phyloP scores from a whole-genome alignment of 2,329 filamentous ascomycete species.

The Penicillium sp. region DNA sequence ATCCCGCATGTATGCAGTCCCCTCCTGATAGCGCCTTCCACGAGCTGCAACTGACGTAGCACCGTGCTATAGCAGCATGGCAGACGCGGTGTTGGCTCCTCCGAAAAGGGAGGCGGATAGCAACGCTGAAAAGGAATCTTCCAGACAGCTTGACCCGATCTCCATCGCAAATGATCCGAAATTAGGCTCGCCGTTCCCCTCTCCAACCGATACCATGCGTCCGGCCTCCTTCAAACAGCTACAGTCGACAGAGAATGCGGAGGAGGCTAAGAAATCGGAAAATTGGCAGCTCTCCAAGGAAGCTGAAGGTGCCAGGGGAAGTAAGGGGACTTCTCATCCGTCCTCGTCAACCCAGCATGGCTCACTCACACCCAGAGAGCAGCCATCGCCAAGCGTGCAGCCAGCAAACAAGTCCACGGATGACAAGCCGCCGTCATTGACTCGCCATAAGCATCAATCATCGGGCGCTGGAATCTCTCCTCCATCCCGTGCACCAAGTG shows the following conservation, averaged over 20 bases:
- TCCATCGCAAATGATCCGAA: conserved; percentile 18
- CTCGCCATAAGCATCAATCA: conserved; percentile 20
- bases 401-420: conserved; percentile 26
- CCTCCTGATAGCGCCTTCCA: conserved; percentile 3
- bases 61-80: conserved; percentile 19
- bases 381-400: conserved; percentile 22
- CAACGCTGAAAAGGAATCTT: conserved; percentile 14
- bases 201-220: conserved; percentile 24
- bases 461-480: conserved; percentile 33
- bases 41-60: conserved; percentile 18
- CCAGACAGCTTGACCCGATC: conserved; percentile 18
- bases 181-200: conserved; percentile 27
- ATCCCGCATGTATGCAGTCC: conserved; percentile 20
- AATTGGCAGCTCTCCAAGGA: conserved; percentile 3
- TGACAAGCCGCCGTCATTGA: conserved; percentile 17
- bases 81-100: conserved; percentile 19
- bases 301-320: conserved; percentile 2
- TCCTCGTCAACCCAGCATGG: conserved; percentile 14
- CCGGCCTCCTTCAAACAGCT: conserved; percentile 14
- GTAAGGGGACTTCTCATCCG: no score
- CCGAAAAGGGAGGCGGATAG: conserved; percentile 17
- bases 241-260: conserved; percentile 11
- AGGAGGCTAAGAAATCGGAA: conserved; percentile 9
- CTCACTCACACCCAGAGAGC: conserved; percentile 15
- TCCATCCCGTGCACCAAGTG: conserved; percentile 54